phyloP scores from a whole-genome alignment of 1,284 basidiomycete species.

The Ganoderma sp. region DNA sequence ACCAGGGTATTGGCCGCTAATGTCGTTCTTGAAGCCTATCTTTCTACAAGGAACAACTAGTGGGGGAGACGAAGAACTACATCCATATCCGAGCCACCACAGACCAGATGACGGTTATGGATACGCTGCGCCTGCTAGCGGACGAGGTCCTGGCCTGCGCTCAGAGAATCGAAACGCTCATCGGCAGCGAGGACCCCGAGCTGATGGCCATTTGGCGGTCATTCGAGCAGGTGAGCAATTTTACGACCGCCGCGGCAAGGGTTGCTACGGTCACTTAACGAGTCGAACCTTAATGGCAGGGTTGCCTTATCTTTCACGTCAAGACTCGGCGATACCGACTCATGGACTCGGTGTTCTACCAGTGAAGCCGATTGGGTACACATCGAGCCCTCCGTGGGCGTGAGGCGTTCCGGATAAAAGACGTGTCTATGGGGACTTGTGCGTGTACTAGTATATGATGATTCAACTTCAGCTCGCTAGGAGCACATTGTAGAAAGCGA shows the following conservation, averaged over 20 bases:
- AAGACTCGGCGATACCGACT: constrained; percentile 26
- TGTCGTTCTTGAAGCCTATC: constrained; percentile 10
- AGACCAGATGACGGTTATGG: constrained; percentile 11
- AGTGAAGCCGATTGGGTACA: not conserved
- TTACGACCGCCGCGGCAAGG: not conserved
- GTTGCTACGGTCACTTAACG: not conserved
- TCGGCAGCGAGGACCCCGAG: constrained; percentile 12
- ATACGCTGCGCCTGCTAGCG: constrained; percentile 15
- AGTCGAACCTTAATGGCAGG: constrained; percentile 9
- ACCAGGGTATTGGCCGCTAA: too few species aligned
- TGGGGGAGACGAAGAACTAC: constrained; percentile 23
- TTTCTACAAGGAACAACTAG: constrained; percentile 27
- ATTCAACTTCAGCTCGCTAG: too few species aligned
- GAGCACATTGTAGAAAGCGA: too few species aligned
- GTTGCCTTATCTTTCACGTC: constrained; percentile 23
- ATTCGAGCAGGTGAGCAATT: constrained; percentile 22
- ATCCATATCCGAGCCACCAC: constrained; percentile 20
- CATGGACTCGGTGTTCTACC: not conserved
- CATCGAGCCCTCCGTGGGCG: too few species aligned
- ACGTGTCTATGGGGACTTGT: too few species aligned
- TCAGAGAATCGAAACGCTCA: constrained; percentile 3
- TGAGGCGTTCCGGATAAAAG: too few species aligned
- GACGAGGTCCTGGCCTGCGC: constrained; percentile 18
- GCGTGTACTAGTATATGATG: too few species aligned
- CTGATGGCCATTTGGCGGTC: constrained; percentile 17